A percentile compares a stretch with the other conserved stretches of the same genome.
Evolutionary conservation across 352 stramenopile species (phyloP).

Genomic region (Globisporangium ultimum): DNA sequence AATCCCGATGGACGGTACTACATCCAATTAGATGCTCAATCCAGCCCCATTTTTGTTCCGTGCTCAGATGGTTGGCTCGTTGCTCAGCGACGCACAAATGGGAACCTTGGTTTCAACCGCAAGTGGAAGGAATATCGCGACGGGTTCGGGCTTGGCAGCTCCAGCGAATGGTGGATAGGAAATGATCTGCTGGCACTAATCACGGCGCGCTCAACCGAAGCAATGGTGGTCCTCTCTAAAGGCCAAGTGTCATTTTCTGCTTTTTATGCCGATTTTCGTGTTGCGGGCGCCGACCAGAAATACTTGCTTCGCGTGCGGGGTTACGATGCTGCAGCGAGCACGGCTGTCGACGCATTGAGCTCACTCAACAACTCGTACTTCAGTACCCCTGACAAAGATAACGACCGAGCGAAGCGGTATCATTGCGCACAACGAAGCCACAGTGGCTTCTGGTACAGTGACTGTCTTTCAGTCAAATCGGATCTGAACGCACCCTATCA

Average conservation of each 20-base stretch:
- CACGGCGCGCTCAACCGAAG: conserved; percentile 33
- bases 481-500: conserved; percentile 55
- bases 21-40: conserved; percentile 29
- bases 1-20: conserved; percentile 61
- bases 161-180: conserved; percentile 59
- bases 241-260: conserved; percentile 32
- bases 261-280: conserved; percentile 42
- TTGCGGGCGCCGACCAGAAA: conserved; percentile 40
- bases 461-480: conserved; percentile 38
- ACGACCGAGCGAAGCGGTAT: conserved; percentile 38
- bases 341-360: conserved; percentile 36
- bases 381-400: conserved; percentile 53
- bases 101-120: conserved; percentile 50
- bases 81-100: conserved; percentile 39
- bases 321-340: conserved; percentile 29
- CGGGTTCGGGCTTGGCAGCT: conserved; percentile 43
- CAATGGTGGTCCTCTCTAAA: conserved; percentile 54
- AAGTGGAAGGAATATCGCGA: conserved; percentile 60
- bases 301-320: conserved; percentile 42
- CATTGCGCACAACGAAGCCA: conserved; percentile 42
- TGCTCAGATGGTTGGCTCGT: conserved; percentile 63
- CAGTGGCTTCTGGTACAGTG: conserved; percentile 57
- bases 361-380: conserved; percentile 56
- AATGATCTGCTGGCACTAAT: conserved; percentile 38
- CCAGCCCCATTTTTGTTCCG: conserved; percentile 27